Base-by-base conservation (phyloP, 2,329 filamentous ascomycete species). In the Achaetomium macrosporum region DNA sequence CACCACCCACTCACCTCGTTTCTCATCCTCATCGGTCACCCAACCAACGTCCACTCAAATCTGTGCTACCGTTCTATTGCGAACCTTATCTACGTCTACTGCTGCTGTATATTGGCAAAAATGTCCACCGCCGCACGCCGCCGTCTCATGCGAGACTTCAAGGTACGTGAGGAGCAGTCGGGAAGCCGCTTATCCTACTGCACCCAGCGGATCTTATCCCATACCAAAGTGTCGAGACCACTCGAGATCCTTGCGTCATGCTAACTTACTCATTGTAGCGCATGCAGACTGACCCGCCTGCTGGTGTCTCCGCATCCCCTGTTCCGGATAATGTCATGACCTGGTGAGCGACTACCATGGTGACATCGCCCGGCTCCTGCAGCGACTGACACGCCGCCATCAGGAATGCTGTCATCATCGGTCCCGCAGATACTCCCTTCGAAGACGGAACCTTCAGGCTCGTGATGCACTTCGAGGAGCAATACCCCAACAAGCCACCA, bases 391-490 rank as follows among this genome's bases (percentile, higher is more conserved):
- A 15, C 37, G 36, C 25, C n/a, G 11, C 36, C 40, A 39, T 44
- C 63, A 96, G 92, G 92, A 99, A 99, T 68, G 92, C 92, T 51
- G 92, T 97, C 58, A 99, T 99, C 58, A 97, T 99, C 64, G 92
- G 92, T 10, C 92, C 92, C 37, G 90, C 90, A 55, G 93, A 99
- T 66, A 99, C 93, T 1, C 92, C 93, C 1, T 99, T 97, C 66
- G 93, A 99, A 72, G 93, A 99, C 70, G 93, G 93, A 58, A 99
- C 93, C 19, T 99, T 99, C 70, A 81, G 92, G 61, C 84, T 99
- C 11, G 91, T 97, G 47, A 97, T 99, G 92, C 90, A 96, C 68
- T 99, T 99, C 64, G 93, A 97, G 68, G 93, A 99, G 71, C 91
- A 96, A 66, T 99, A 99, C 65, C 93, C 93, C 30, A 99, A 97